A percentile compares a stretch with the other conserved stretches of the same genome.
phyloP scores from a whole-genome alignment of 73 alveolate genomes.

The Symbiodinium pilosum region DNA sequence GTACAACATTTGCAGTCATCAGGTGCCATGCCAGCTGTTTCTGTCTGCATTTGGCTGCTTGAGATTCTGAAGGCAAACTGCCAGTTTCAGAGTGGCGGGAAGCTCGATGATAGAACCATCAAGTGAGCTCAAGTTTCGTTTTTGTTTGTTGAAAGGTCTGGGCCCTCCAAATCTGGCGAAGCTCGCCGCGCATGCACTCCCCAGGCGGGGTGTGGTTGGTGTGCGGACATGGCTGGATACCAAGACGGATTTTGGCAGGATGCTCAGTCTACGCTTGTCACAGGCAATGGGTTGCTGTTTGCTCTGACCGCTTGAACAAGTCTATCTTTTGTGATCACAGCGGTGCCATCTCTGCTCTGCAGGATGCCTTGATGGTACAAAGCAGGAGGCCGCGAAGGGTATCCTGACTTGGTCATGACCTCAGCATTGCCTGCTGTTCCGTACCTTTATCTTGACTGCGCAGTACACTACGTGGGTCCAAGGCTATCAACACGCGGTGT shows the following conservation, averaged over 20 bases:
- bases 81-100: not conserved
- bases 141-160: not conserved
- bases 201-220: not conserved
- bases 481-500: constrained; percentile 30
- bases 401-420: not conserved
- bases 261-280: constrained; percentile 54
- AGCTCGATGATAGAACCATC: not conserved
- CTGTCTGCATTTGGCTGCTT: not conserved
- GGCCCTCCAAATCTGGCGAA: constrained; percentile 39
- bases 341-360: not conserved
- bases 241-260: not conserved
- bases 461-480: not conserved
- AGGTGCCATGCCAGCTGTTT: not conserved
- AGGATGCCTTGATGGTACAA: constrained; percentile 79
- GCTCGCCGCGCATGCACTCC: constrained; percentile 68
- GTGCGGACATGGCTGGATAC: not conserved
- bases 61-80: not conserved
- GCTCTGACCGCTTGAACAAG: not conserved
- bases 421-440: no score
- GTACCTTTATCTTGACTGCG: no score
- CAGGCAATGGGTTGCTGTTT: not conserved
- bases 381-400: constrained; percentile 75
- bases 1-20: not conserved
- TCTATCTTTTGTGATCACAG: no score
- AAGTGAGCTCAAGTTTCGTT: not conserved